A percentile compares a stretch with the other conserved stretches of the same genome.
These are phyloP conservation scores for Raddia guianensis DNA, from an alignment of 176 grass and related monocot genomes.

Conservation along the genomic window DNA sequence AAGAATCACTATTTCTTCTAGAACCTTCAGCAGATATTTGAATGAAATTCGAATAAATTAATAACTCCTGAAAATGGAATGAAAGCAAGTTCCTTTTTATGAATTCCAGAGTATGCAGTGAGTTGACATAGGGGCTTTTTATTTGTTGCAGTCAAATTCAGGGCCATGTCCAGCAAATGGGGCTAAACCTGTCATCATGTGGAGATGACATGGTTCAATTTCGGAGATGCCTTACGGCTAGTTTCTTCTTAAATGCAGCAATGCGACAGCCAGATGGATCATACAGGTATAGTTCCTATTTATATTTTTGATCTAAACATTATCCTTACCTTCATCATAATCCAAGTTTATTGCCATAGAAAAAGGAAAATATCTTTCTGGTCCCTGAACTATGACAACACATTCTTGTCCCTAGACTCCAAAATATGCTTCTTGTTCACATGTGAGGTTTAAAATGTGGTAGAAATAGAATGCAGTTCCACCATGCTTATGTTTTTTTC, in stretches of 20 bases:
- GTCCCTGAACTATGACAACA: no score
- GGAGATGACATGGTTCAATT: slow-evolving; percentile 81
- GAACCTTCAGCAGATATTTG: neutral
- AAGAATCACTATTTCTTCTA: neutral
- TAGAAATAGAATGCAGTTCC: neutral
- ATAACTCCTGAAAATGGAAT: neutral
- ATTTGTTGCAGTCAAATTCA: slow-evolving; percentile 75
- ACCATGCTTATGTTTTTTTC: neutral
- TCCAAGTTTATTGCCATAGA: neutral
- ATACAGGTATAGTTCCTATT: slow-evolving; percentile 59
- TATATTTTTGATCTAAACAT: neutral
- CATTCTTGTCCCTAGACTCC: no score
- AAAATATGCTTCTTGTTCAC: neutral
- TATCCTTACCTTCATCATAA: neutral
- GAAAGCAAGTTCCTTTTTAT: neutral
- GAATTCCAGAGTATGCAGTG: slow-evolving; percentile 4
- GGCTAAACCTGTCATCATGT: slow-evolving; percentile 64
- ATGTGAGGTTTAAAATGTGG: neutral
- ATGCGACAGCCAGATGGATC: slow-evolving; percentile 80
- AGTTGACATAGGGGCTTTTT: slow-evolving; percentile 30
- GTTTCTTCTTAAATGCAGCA: slow-evolving; percentile 89
- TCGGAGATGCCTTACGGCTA: slow-evolving; percentile 73
- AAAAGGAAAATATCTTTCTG: no score
- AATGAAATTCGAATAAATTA: neutral
- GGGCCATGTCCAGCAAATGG: slow-evolving; percentile 85